Conservation (phyloP, 1,284 basidiomycete species). For the Phellopilus nigrolimitatus region DNA sequence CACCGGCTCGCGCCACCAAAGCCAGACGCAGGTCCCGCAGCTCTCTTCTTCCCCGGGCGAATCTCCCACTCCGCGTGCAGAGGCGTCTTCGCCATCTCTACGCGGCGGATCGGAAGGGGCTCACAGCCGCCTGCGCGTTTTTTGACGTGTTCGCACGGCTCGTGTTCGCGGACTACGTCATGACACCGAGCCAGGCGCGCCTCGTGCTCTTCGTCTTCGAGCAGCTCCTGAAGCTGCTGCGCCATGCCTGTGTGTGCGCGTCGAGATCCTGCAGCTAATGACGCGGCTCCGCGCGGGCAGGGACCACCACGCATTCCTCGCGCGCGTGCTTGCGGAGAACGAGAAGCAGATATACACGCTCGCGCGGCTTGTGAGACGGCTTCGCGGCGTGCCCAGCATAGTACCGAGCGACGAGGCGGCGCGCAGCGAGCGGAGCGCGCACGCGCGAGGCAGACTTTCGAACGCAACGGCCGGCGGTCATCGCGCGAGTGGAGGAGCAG, state of each 20-base stretch:
- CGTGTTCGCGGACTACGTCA: conserved; percentile 57
- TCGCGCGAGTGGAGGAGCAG: conserved; percentile 54
- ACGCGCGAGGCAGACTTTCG: conserved; percentile 43
- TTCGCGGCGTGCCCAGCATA: conserved; percentile 9
- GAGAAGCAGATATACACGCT: conserved; percentile 12
- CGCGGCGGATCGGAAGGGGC: conserved; percentile 28
- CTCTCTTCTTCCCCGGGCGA: conserved; percentile 3
- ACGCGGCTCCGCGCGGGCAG: conserved; percentile 88
- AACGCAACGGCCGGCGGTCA: conserved; percentile 48
- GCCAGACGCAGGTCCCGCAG: conserved; percentile 20
- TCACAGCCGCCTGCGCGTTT: conserved; percentile 60
- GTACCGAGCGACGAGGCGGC: conserved; percentile 18
- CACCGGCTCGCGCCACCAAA: conserved; percentile 50
- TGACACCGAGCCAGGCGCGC: conserved; percentile 39
- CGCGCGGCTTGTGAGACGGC: conserved; percentile 10
- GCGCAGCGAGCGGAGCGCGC: conserved; percentile 31
- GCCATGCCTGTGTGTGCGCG: conserved; percentile 57
- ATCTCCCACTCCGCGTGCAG: not conserved
- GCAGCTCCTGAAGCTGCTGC: conserved; percentile 41
- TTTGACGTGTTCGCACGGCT: conserved; percentile 66
- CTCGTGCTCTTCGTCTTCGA: conserved; percentile 51
- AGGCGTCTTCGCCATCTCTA: not conserved
- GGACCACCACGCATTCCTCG: conserved; percentile 83
- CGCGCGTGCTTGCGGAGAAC: conserved; percentile 36
- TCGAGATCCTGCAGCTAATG: conserved; percentile 82